phyloP scores from a whole-genome alignment of 306 rosid genomes.

The Benincasa hispida region DNA sequence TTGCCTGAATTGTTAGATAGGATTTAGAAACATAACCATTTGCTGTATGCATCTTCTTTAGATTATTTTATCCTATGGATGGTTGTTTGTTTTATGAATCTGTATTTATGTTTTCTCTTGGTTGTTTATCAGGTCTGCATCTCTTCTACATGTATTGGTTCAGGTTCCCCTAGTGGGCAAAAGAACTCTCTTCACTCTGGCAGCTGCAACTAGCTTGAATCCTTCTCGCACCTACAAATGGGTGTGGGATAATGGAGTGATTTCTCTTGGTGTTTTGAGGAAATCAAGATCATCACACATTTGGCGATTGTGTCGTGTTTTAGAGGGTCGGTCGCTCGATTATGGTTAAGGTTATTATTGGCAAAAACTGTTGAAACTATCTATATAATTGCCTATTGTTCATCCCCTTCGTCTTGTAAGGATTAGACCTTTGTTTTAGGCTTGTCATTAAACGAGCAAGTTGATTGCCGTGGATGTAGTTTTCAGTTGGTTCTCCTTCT shows the following conservation, averaged over 20 bases:
- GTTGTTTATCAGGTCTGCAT: constrained; percentile 36
- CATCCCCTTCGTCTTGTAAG: not conserved
- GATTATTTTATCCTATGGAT: not conserved
- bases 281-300: constrained; percentile 65
- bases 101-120: not conserved
- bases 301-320: constrained; percentile 95
- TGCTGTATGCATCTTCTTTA: not conserved
- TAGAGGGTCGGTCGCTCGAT: constrained; percentile 80
- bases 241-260: constrained; percentile 95
- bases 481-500: constrained; percentile 18
- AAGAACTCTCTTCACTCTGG: constrained; percentile 86
- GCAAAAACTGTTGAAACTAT: constrained; percentile 25
- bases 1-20: not conserved
- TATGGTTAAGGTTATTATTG: constrained; percentile 65
- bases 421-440: constrained; percentile 16
- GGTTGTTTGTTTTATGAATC: not conserved
- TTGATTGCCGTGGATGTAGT: constrained; percentile 18
- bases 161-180: constrained; percentile 33
- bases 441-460: constrained; percentile 17
- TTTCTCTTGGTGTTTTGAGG: constrained; percentile 38
- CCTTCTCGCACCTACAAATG: constrained; percentile 84
- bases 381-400: constrained; percentile 12
- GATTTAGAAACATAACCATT: not conserved
- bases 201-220: constrained; percentile 48
- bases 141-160: constrained; percentile 35